Evolutionary conservation across 768 basidiomycete genomes (phyloP).

Genomic region (Hypsizygus marmoreus): DNA sequence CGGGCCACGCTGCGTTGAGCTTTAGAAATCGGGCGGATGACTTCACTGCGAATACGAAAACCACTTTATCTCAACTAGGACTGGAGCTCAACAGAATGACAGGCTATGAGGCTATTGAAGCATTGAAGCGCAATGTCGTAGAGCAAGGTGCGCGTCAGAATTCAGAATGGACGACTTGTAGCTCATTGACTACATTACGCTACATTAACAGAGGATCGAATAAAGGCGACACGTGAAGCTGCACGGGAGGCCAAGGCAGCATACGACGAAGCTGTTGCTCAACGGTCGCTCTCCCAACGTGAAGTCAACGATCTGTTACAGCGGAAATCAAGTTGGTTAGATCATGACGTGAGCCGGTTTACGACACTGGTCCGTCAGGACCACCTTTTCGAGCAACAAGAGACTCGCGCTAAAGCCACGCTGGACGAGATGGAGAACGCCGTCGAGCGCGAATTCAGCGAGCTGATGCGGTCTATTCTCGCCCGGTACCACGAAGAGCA

Average conservation of each 20-base stretch:
- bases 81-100: constrained; percentile 82
- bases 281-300: constrained; percentile 86
- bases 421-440: constrained; percentile 73
- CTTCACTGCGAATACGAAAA: constrained; percentile 57
- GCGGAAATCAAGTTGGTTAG: constrained; percentile 94
- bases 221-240: constrained; percentile 64
- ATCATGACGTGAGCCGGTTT: constrained; percentile 82
- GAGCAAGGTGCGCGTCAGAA: constrained; percentile 66
- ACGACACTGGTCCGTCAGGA: constrained; percentile 90
- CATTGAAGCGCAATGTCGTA: constrained; percentile 73
- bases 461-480: constrained; percentile 86
- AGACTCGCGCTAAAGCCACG: constrained; percentile 64
- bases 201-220: constrained; percentile 62
- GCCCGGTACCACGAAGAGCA: constrained; percentile 98
- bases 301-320: constrained; percentile 94
- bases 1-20: constrained; percentile 42
- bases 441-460: constrained; percentile 86
- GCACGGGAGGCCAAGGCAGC: constrained; percentile 73
- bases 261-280: constrained; percentile 77
- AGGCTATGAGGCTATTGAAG: constrained; percentile 90
- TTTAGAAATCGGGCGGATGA: constrained; percentile 58
- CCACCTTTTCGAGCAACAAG: constrained; percentile 83
- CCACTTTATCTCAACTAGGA: constrained; percentile 73
- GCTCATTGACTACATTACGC: constrained; percentile 4
- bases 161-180: constrained; percentile 2